Evolutionary conservation across 192 early-diverging fungal species (phyloP).

Genomic region (Glomus cerebriforme): DNA sequence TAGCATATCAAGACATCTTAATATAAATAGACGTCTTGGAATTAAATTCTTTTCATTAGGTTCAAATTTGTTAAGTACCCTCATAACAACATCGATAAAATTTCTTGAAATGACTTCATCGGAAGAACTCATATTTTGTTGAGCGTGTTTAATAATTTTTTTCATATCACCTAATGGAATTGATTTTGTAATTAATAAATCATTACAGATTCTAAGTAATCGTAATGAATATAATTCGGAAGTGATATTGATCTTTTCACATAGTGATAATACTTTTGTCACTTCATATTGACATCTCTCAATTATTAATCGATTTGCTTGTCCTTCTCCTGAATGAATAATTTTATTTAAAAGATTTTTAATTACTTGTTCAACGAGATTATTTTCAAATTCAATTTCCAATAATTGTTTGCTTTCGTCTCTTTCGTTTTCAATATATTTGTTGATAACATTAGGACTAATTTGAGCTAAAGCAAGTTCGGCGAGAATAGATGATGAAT

Average conservation of each 20-base stretch:
- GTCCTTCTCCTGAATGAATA: neutral
- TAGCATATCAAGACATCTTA: slow-evolving; percentile 10
- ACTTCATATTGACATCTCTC: slow-evolving; percentile 8
- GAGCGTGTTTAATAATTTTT: slow-evolving; percentile 1
- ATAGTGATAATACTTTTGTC: slow-evolving; percentile 10
- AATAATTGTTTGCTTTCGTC: neutral
- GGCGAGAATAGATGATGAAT: slow-evolving; percentile 7
- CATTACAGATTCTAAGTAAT: slow-evolving; percentile 21
- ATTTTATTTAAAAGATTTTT: neutral
- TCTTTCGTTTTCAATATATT: neutral
- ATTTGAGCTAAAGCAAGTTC: slow-evolving; percentile 14
- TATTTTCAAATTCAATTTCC: slow-evolving; percentile 5
- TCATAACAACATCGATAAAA: slow-evolving; percentile 1
- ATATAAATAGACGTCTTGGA: slow-evolving; percentile 14
- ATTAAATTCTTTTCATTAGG: slow-evolving; percentile 6
- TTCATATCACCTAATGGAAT: neutral
- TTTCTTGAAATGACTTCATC: neutral
- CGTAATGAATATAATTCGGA: neutral
- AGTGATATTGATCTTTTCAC: neutral
- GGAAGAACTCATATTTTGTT: neutral
- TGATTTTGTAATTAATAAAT: slow-evolving; percentile 20
- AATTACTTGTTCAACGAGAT: neutral
- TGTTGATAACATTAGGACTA: neutral
- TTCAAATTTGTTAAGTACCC: neutral
- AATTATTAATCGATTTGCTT: neutral